Conservation (phyloP, 352 stramenopile species). For the Phytophthora parvispora region DNA sequence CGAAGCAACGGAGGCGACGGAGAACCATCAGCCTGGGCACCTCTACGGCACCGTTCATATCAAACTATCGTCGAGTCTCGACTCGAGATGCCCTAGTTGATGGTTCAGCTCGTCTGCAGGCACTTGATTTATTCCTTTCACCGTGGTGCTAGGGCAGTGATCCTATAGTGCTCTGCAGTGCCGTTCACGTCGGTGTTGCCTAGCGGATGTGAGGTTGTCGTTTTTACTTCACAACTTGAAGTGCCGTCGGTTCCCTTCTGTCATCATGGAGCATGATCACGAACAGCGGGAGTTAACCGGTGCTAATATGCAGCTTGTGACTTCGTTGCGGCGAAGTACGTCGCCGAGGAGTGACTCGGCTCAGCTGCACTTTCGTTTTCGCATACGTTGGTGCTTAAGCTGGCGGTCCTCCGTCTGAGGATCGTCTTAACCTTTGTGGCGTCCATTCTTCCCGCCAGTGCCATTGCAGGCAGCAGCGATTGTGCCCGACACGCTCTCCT, state of each 20-base stretch:
- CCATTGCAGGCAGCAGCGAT: not conserved
- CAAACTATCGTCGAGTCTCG: not conserved
- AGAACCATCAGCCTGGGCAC: no score
- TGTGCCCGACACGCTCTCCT: not conserved
- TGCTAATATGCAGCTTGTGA: no score
- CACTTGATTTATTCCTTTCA: constrained; percentile 30
- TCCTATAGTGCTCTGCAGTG: constrained; percentile 5
- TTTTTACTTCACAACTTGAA: constrained; percentile 18
- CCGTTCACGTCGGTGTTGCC: not conserved
- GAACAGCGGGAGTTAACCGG: constrained; percentile 29
- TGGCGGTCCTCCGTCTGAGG: no score
- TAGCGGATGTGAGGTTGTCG: constrained; percentile 1
- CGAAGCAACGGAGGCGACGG: not conserved
- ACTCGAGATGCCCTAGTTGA: not conserved
- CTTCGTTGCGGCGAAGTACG: no score
- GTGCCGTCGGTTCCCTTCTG: not conserved
- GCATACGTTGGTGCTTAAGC: no score
- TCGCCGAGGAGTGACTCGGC: no score
- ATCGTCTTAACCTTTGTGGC: no score
- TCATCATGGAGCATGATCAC: constrained; percentile 21
- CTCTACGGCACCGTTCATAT: no score
- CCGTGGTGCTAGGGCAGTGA: not conserved
- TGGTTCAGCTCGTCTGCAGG: not conserved
- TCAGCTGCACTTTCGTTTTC: no score
- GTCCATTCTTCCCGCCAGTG: no score